phyloP scores from a whole-genome alignment of 345 rosid genomes.

The Populus alba region DNA sequence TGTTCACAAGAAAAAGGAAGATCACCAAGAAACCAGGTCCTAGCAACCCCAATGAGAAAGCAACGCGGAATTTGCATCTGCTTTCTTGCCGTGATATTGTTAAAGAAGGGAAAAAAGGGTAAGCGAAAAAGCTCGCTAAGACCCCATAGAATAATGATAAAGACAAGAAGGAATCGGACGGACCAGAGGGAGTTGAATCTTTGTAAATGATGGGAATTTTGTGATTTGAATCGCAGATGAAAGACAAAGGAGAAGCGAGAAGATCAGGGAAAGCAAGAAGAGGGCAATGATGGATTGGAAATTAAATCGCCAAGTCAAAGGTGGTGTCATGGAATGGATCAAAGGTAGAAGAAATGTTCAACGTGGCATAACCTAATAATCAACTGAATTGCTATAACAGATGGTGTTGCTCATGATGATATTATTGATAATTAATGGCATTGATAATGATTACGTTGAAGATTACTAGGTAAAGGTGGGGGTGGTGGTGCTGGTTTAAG shows the following conservation, averaged over 20 bases:
- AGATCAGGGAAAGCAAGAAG: conserved; percentile 4
- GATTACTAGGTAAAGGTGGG: background rate
- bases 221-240: conserved; percentile 45
- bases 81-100: conserved; percentile 20
- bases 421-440: background rate
- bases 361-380: conserved; percentile 19
- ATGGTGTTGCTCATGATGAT: conserved; percentile 7
- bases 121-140: conserved; percentile 41
- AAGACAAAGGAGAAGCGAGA: conserved; percentile 30
- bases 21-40: conserved; percentile 59
- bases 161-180: conserved; percentile 52
- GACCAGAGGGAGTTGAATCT: conserved; percentile 62
- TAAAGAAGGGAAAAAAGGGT: conserved; percentile 30
- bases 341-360: conserved; percentile 10
- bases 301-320: conserved; percentile 34
- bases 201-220: conserved; percentile 34
- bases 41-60: conserved; percentile 55
- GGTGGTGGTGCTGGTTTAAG: background rate
- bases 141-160: conserved; percentile 46
- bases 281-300: conserved; percentile 30
- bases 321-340: conserved; percentile 28
- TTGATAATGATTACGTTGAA: background rate
- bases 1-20: conserved; percentile 50
- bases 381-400: background rate
- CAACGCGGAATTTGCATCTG: conserved; percentile 44